Conservation (phyloP, 116 monocot genomes). For the Zostera marina region DNA sequence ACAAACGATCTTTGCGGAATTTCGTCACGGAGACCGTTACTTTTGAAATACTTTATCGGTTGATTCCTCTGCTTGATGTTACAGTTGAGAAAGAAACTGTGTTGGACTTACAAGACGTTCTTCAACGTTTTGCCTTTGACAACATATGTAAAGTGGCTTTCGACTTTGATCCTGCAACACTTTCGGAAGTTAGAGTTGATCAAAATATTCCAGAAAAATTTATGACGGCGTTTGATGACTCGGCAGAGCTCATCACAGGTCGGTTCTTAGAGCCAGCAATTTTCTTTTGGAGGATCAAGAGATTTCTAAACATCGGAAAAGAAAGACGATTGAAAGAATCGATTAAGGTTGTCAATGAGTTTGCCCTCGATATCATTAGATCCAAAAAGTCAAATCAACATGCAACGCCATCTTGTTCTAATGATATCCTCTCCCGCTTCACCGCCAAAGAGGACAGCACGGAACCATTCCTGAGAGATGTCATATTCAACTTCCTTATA, state of each 20-base stretch:
- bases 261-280: slow-evolving; percentile 1
- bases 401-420: no score
- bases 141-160: slow-evolving; percentile 32
- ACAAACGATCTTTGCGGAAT: slow-evolving; percentile 24
- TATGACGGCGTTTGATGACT: no score
- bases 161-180: slow-evolving; percentile 18
- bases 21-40: slow-evolving; percentile 23
- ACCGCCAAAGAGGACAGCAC: not conserved
- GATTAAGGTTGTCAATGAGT: slow-evolving; percentile 11
- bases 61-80: slow-evolving; percentile 2
- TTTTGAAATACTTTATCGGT: no score
- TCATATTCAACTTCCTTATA: slow-evolving; percentile 26
- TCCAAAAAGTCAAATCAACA: slow-evolving; percentile 6
- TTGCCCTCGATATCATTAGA: slow-evolving; percentile 13
- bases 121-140: slow-evolving; percentile 31
- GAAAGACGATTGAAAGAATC: slow-evolving; percentile 16
- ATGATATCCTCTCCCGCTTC: slow-evolving; percentile 37
- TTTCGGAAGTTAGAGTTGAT: not conserved
- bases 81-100: not conserved
- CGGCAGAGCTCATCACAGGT: no score
- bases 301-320: slow-evolving; percentile 15
- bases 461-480: slow-evolving; percentile 23
- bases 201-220: no score
- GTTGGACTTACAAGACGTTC: slow-evolving; percentile 19
- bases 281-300: slow-evolving; percentile 15